Base-by-base conservation (phyloP, 257 asterid species). In the Marsdenia floribunda region DNA sequence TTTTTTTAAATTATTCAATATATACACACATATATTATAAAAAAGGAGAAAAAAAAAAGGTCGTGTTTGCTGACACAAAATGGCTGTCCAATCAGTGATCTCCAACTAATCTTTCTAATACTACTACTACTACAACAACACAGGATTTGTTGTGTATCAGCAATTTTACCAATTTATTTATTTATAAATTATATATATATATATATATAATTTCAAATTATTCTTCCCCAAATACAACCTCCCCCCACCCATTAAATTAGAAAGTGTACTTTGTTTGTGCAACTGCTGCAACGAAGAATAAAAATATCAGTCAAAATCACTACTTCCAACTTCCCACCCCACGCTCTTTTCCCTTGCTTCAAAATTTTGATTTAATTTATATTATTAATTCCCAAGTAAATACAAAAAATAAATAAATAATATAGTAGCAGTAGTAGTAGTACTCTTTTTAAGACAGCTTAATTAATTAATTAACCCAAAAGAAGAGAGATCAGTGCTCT, bases 301-400 rank as follows among this genome's bases (percentile, higher is more conserved):
- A 44, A 24, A 67, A 33, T 76, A 70, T 68, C 14, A 22, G 80
- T 77, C 80, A 77, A 71, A 44, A 77, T 63, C 73, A 38, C 76
- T n/a, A 61, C 68, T 71, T 71, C 72, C 40, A 46, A 50, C 24
- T 52, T n/a, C n/a, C n/a, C n/a, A n/a, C n/a, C n/a, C n/a, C n/a
- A n/a, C n/a, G n/a, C n/a, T n/a, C n/a, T n/a, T n/a, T n/a, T n/a
- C 75, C 70, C 75, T 58, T 13, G 40, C 14, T 70, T 50, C 63
- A 37, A 77, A 50, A 50, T 71, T 53, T 54, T 54, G 4, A 54
- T 18, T 52, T 52, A 9, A 2, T 1, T 53, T 53, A 53, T 57
- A 44, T 44, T 44, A 44, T 5, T 38, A 44, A 5, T 44, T 8
- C 49, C 49, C 26, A 52, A 53, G 58, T 66, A 75, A 66, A 3